Conservation (phyloP, 768 basidiomycete genomes). For the Boletus subparvulus region DNA sequence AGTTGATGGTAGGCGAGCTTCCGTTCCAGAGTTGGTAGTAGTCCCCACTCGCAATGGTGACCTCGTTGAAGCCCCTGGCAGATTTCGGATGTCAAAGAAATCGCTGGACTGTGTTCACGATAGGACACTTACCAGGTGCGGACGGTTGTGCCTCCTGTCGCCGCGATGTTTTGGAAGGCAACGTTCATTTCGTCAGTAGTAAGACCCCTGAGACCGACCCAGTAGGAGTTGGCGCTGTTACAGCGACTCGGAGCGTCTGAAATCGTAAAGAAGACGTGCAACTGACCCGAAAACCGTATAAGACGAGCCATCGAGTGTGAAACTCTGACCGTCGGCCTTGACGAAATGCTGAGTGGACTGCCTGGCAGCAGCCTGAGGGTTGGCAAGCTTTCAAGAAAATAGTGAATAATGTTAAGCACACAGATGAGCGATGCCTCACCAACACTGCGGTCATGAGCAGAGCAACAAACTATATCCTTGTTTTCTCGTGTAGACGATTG, state of each 20-base stretch:
- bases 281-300: slow-evolving; percentile 56
- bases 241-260: not conserved
- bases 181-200: slow-evolving; percentile 48
- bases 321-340: slow-evolving; percentile 50
- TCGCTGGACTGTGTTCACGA: not conserved
- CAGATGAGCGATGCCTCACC: not conserved
- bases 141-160: slow-evolving; percentile 50
- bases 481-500: no score
- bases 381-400: slow-evolving; percentile 6
- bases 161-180: slow-evolving; percentile 52
- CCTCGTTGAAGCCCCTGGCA: slow-evolving; percentile 58
- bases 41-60: slow-evolving; percentile 44
- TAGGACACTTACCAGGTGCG: slow-evolving; percentile 44
- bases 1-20: slow-evolving; percentile 51
- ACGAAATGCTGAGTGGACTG: slow-evolving; percentile 37
- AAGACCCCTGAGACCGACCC: slow-evolving; percentile 51
- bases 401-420: not conserved
- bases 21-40: slow-evolving; percentile 59
- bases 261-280: not conserved
- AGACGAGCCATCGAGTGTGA: slow-evolving; percentile 47
- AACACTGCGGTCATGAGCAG: slow-evolving; percentile 12
- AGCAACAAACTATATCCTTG: not conserved
- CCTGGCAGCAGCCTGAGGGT: not conserved
- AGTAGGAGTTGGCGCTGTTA: slow-evolving; percentile 54
- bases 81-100: not conserved